phyloP scores from a whole-genome alignment of 352 stramenopile species.

The Phytophthora hibernalis region DNA sequence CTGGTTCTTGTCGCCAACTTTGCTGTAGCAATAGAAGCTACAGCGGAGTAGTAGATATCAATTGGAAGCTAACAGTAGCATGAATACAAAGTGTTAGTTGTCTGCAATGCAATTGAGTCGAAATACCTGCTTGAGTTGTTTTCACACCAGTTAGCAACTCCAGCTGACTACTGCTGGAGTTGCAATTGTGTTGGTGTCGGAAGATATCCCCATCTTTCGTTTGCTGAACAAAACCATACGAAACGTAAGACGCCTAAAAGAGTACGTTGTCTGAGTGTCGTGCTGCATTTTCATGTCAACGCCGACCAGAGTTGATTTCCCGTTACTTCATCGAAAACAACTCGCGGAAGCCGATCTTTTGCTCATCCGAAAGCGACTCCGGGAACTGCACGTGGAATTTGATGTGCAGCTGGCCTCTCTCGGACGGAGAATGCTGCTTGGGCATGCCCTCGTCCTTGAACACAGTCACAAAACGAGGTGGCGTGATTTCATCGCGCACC shows the following conservation, averaged over 20 bases:
- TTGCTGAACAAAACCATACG: background rate
- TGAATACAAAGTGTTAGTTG: constrained; percentile 7
- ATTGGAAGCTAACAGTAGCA: constrained; percentile 1
- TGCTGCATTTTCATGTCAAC: constrained; percentile 4
- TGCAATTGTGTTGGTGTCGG: too few relatives aligned
- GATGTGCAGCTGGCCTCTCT: constrained; percentile 92
- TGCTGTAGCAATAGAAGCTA: constrained; percentile 6
- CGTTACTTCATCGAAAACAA: constrained; percentile 57
- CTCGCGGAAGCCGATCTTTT: constrained; percentile 72
- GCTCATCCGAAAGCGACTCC: constrained; percentile 83
- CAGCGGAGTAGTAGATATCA: constrained; percentile 9
- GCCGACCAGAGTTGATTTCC: constrained; percentile 8
- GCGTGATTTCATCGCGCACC: constrained; percentile 89
- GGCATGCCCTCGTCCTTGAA: constrained; percentile 96
- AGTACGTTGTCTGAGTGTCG: constrained; percentile 1
- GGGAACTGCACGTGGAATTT: constrained; percentile 97
- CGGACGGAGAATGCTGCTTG: constrained; percentile 88
- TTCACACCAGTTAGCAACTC: too few relatives aligned
- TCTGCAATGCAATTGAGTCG: background rate
- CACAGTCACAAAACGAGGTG: constrained; percentile 91
- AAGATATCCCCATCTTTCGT: too few relatives aligned
- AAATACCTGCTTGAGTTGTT: background rate
- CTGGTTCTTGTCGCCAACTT: constrained; percentile 1
- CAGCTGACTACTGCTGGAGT: too few relatives aligned
- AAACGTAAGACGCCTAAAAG: background rate